A percentile compares a stretch with the other conserved stretches of the same genome.
These are phyloP conservation scores for Stachybotrys elegans DNA, from an alignment of 2,329 filamentous ascomycete genomes.

Conservation along the genomic window DNA sequence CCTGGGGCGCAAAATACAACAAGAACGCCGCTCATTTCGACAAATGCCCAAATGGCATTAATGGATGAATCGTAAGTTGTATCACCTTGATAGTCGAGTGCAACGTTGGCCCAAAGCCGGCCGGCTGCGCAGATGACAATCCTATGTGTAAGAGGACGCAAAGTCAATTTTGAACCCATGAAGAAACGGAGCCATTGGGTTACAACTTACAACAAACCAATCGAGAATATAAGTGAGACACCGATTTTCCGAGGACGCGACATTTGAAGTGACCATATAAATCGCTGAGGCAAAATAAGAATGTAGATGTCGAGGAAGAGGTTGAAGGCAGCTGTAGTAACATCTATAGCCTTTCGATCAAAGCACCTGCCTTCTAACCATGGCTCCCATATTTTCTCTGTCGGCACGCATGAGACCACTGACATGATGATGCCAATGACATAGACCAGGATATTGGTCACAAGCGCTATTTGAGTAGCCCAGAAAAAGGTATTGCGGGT, in stretches of 20 bases:
- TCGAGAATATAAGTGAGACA: conserved; percentile 22
- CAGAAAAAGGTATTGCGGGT: conserved; percentile 15
- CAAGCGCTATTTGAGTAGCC: conserved; percentile 13
- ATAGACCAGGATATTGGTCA: conserved; percentile 13
- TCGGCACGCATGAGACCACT: conserved; percentile 18
- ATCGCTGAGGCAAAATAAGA: conserved; percentile 20
- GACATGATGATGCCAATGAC: conserved; percentile 12
- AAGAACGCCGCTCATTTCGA: no score
- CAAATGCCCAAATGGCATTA: no score
- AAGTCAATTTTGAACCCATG: no score
- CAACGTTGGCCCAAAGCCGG: no score
- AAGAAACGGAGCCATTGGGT: no score
- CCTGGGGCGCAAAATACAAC: no score
- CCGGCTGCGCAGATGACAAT: no score
- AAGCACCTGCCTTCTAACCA: conserved; percentile 16
- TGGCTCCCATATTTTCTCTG: conserved; percentile 20
- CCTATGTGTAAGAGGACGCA: no score
- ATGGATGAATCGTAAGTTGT: no score
- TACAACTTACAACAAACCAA: conserved; percentile 23
- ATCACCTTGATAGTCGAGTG: no score
- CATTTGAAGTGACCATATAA: conserved; percentile 23
- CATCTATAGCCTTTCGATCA: conserved; percentile 12
- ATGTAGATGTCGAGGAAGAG: conserved; percentile 18
- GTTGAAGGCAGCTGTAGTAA: conserved; percentile 16
- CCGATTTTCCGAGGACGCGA: conserved; percentile 19